A percentile compares a stretch with the other conserved stretches of the same genome.
Evolutionary conservation across 108 stramenopile species (phyloP).

Genomic region (Conticribra weissflogii): DNA sequence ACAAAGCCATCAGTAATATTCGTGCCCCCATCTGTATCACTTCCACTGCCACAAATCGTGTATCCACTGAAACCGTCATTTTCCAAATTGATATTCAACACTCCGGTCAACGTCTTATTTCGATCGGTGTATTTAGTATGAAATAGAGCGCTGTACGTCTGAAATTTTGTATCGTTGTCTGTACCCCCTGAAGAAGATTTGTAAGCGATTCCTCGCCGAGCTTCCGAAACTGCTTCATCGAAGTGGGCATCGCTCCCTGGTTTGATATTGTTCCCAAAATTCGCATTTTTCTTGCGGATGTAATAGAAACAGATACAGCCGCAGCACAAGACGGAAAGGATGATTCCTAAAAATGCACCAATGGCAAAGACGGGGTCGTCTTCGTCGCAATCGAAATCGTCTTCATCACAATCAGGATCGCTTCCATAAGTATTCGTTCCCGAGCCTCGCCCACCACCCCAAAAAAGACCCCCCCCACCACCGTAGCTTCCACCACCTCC

Average conservation of each 20-base stretch:
- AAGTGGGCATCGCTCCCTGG: conserved; percentile 1
- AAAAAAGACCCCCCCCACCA: conserved; percentile 2
- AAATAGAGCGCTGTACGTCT: conserved; percentile 19
- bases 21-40: conserved; percentile 26
- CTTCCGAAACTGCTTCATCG: conserved; percentile 23
- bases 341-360: neutral
- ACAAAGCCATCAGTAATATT: conserved; percentile 23
- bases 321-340: neutral
- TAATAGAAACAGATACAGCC: neutral
- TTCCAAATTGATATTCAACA: neutral
- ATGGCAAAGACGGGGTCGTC: neutral
- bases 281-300: neutral
- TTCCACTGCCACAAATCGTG: conserved; percentile 14
- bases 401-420: neutral
- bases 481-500: neutral
- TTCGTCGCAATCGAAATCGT: neutral
- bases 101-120: conserved; percentile 7
- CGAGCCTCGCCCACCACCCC: neutral
- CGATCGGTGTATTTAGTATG: conserved; percentile 23
- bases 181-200: neutral
- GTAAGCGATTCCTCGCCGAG: conserved; percentile 5
- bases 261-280: neutral
- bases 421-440: neutral
- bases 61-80: conserved; percentile 17
- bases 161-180: conserved; percentile 3